phyloP scores from a whole-genome alignment of 2,329 filamentous ascomycete genomes.

The Alternaria alternata region DNA sequence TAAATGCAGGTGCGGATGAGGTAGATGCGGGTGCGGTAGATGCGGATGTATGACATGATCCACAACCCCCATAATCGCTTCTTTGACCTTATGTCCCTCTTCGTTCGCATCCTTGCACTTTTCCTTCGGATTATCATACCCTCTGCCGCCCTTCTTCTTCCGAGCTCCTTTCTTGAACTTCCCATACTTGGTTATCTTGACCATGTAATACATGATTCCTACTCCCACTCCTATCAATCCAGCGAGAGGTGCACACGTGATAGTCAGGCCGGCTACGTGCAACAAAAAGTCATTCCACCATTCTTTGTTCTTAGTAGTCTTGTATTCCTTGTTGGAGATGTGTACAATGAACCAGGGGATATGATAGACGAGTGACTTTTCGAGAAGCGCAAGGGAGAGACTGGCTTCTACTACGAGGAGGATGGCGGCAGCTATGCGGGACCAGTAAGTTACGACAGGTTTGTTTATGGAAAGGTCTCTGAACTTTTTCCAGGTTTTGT shows the following conservation, averaged over 20 bases:
- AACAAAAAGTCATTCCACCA: slow-evolving; percentile 6
- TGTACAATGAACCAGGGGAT: slow-evolving; percentile 7
- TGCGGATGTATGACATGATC: background rate
- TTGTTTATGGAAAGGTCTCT: background rate
- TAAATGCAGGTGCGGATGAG: background rate
- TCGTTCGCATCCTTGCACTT: background rate
- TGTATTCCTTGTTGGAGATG: background rate
- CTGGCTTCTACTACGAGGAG: slow-evolving; percentile 5
- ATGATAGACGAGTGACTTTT: slow-evolving; percentile 1
- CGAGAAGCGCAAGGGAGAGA: slow-evolving; percentile 12
- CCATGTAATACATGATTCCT: slow-evolving; percentile 9
- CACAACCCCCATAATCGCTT: background rate
- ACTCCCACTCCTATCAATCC: background rate
- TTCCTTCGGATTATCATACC: slow-evolving; percentile 12
- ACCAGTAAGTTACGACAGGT: background rate
- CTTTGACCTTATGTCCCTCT: background rate
- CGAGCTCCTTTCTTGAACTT: slow-evolving; percentile 6
- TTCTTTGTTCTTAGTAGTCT: background rate
- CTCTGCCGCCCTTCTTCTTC: slow-evolving; percentile 6
- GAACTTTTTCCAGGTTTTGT: background rate
- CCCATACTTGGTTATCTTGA: slow-evolving; percentile 12
- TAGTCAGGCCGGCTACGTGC: slow-evolving; percentile 1
- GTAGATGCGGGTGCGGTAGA: background rate
- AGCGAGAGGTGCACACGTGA: slow-evolving; percentile 10
- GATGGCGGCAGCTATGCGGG: background rate